Conservation (phyloP, 2,329 filamentous ascomycete species). For the Fusarium nelsonii region DNA sequence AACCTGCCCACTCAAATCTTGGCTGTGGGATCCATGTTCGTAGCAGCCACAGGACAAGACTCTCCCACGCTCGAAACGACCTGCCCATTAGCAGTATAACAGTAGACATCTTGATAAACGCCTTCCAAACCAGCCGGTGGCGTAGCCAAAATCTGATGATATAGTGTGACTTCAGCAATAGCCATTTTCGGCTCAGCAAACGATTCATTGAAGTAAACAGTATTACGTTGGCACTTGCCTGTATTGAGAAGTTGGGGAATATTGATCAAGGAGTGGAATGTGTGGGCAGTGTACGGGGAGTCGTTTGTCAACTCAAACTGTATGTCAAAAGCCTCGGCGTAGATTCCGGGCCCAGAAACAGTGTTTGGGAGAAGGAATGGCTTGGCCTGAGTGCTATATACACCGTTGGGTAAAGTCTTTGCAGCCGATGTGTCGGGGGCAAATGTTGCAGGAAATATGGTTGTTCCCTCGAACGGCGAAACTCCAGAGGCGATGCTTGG, state of each 20-base stretch:
- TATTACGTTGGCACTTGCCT: constrained; percentile 22
- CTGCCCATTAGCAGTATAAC: constrained; percentile 18
- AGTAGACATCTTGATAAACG: constrained; percentile 16
- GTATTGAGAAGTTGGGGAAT: constrained; percentile 17
- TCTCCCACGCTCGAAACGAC: constrained; percentile 10
- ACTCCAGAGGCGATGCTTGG: constrained; percentile 4
- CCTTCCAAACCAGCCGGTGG: constrained; percentile 9
- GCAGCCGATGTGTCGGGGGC: neutral
- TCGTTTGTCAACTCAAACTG: neutral
- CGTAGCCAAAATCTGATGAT: constrained; percentile 15
- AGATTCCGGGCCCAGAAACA: constrained; percentile 18
- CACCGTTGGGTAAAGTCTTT: constrained; percentile 2
- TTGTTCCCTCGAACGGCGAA: constrained; percentile 22
- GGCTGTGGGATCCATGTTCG: constrained; percentile 14
- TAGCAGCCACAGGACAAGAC: constrained; percentile 8
- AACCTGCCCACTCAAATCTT: neutral
- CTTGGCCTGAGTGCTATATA: constrained; percentile 7
- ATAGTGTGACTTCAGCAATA: constrained; percentile 12
- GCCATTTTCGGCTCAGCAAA: constrained; percentile 15
- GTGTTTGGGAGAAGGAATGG: constrained; percentile 20
- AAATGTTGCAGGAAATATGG: constrained; percentile 13
- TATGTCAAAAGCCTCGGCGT: constrained; percentile 21
- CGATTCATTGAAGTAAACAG: constrained; percentile 19
- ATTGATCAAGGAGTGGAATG: constrained; percentile 21
- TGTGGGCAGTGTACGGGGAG: constrained; percentile 16